Evolutionary conservation across 129 eudicot species (phyloP), one percentile per base, ranked within the genome.

Genomic region (Sambucus nigra): DNA sequence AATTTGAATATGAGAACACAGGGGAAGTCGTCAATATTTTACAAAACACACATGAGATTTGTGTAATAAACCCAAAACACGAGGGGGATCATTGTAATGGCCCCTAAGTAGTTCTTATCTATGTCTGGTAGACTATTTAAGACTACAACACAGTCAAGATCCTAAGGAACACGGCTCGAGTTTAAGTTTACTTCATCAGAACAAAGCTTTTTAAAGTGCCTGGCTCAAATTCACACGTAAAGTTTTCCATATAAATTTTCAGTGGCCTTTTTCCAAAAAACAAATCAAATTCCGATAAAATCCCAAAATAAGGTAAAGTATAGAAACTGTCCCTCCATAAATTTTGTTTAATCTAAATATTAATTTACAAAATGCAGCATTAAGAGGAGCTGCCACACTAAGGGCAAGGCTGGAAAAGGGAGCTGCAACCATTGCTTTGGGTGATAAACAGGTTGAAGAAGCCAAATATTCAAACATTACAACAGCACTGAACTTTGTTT

Each of bases 371-470:
- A n/a, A 11, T 71, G 45, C 70, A 88, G 97, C 97, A 6, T 57
- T 88, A 47, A 75, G 97, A 80, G 97, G 82, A 60, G 97, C 97
- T 31, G 87, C 95, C 15, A 84, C 93, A 12, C 73, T 89, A 23
- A 76, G 83, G 65, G 83, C 86, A 28, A 73, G 97, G 63, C 75
- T 80, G 55, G 80, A 84, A 55, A 89, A 68, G 47, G 83, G 88
- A 47, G 62, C 66, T 27, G 65, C 80, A 72, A 29, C 76, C 3
- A 57, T 80, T 51, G 77, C 79, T 51, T 68, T 74, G 55, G 42
- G 59, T 22, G 84, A 80, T 27, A 85, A 88, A 40, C 77, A 67
- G 28, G 45, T 57, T 49, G 76, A 76, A 62, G 80, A 76, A 63
- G 66, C 82, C 58, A 77, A 69, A 73, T 76, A 88, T 29, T 17